phyloP scores from a whole-genome alignment of 129 eudicot species.

The Escallonia herrerae region DNA sequence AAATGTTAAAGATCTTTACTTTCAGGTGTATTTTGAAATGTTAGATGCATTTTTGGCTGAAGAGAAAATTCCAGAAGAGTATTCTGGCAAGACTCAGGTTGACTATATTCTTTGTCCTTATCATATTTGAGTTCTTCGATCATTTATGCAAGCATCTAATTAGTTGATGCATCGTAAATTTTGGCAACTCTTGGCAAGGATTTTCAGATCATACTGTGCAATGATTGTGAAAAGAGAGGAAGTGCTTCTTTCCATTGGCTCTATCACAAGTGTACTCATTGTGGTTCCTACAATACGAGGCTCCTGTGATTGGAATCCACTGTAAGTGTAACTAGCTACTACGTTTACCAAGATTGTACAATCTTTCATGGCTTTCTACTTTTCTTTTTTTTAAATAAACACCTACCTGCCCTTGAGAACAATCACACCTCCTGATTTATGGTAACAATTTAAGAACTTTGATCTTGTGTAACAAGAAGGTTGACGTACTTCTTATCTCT shows the following conservation, averaged over 20 bases:
- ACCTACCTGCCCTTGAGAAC: not conserved
- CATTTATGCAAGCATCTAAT: not conserved
- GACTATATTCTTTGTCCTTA: not conserved
- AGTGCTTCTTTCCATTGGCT: constrained; percentile 66
- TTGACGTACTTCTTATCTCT: not conserved
- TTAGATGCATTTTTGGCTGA: constrained; percentile 85
- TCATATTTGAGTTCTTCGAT: not conserved
- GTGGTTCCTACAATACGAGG: constrained; percentile 86
- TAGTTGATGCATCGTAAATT: too few relatives aligned
- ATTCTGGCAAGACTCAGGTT: constrained; percentile 84
- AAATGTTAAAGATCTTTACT: constrained; percentile 5
- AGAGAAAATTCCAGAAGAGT: constrained; percentile 79
- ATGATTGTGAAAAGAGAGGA: constrained; percentile 89
- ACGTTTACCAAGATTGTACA: not conserved
- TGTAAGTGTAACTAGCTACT: constrained; percentile 27
- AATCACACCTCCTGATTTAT: not conserved
- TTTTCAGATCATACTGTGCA: constrained; percentile 81
- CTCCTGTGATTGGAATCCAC: constrained; percentile 39
- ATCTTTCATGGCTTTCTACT: not conserved
- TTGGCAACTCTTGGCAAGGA: not conserved
- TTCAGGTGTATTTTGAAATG: constrained; percentile 77
- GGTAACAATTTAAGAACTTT: not conserved
- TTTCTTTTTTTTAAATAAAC: not conserved
- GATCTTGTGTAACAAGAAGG: not conserved
- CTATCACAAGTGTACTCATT: constrained; percentile 72